Percentiles rank a stretch among this genome's conserved stretches.
phyloP scores from a whole-genome alignment of 1,284 basidiomycete species.

The Fomitopsis pinicola region DNA sequence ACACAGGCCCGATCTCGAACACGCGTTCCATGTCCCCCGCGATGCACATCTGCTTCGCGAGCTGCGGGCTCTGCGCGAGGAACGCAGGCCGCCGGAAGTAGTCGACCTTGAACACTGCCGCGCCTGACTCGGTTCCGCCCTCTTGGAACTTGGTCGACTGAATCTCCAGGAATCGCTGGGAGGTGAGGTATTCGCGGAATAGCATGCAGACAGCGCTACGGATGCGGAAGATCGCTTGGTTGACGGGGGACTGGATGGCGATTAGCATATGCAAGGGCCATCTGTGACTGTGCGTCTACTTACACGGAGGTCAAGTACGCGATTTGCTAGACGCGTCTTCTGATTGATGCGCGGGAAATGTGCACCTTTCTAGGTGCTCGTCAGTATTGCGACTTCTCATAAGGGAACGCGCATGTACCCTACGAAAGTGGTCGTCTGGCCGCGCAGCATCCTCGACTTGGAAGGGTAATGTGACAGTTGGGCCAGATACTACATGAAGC shows the following conservation, averaged over 20 bases:
- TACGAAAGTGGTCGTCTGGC: constrained; percentile 15
- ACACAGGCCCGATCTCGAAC: constrained; percentile 70
- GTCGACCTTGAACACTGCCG: constrained; percentile 68
- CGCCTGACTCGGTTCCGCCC: constrained; percentile 66
- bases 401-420: neutral
- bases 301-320: constrained; percentile 60
- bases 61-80: constrained; percentile 68
- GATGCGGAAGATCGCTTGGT: constrained; percentile 69
- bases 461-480: constrained; percentile 33
- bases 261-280: neutral
- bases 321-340: constrained; percentile 63
- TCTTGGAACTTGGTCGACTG: constrained; percentile 71
- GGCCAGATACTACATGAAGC: constrained; percentile 46
- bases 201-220: constrained; percentile 59
- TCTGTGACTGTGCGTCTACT: constrained; percentile 2
- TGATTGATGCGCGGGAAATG: constrained; percentile 42
- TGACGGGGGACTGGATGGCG: constrained; percentile 42
- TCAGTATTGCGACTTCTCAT: neutral
- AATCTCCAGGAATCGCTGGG: constrained; percentile 58
- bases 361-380: constrained; percentile 25
- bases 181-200: constrained; percentile 59
- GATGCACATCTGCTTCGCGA: constrained; percentile 76
- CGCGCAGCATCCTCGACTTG: constrained; percentile 40
- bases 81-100: constrained; percentile 67
- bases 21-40: constrained; percentile 69